Conservation (phyloP, 2,329 filamentous ascomycete species). For the Trichoderma sp. region DNA sequence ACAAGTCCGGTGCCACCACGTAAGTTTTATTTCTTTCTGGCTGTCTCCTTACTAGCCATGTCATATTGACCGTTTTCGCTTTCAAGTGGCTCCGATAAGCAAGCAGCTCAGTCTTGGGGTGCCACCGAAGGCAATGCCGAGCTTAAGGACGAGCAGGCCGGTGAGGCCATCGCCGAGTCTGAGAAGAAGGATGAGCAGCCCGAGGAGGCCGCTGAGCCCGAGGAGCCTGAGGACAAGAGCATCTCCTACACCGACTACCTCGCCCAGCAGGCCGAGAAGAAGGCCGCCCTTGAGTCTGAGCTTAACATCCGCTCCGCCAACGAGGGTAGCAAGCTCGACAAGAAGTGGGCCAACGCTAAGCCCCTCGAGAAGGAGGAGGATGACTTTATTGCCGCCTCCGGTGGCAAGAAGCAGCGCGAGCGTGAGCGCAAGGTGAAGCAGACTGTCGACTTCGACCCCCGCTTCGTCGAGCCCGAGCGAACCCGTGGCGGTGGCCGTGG, state of each 20-base stretch:
- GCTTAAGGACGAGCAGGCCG: slow-evolving; percentile 87
- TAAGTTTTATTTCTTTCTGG: slow-evolving; percentile 35
- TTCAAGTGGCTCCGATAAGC: slow-evolving; percentile 74
- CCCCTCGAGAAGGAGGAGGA: slow-evolving; percentile 61
- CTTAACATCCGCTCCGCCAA: slow-evolving; percentile 84
- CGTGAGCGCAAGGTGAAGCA: slow-evolving; percentile 92
- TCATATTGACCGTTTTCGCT: slow-evolving; percentile 25
- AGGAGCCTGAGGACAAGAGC: slow-evolving; percentile 73
- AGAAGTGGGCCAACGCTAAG: slow-evolving; percentile 92
- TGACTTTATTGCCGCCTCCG: slow-evolving; percentile 72
- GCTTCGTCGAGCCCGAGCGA: slow-evolving; percentile 70
- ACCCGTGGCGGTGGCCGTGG: slow-evolving; percentile 52
- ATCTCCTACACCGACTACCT: slow-evolving; percentile 90
- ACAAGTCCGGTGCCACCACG: slow-evolving; percentile 41
- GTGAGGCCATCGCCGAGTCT: slow-evolving; percentile 79
- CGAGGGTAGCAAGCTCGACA: slow-evolving; percentile 81
- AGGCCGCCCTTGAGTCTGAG: slow-evolving; percentile 61
- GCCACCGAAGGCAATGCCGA: slow-evolving; percentile 76
- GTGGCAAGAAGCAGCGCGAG: slow-evolving; percentile 78
- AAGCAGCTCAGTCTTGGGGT: slow-evolving; percentile 87
- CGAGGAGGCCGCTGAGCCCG: slow-evolving; percentile 46
- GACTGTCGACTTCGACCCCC: slow-evolving; percentile 82
- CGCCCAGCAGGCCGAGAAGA: slow-evolving; percentile 69
- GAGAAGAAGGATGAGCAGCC: slow-evolving; percentile 71
- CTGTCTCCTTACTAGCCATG: background rate